Conservation (phyloP, 2,329 filamentous ascomycete genomes). For the Purpureocillium takamizusanense region DNA sequence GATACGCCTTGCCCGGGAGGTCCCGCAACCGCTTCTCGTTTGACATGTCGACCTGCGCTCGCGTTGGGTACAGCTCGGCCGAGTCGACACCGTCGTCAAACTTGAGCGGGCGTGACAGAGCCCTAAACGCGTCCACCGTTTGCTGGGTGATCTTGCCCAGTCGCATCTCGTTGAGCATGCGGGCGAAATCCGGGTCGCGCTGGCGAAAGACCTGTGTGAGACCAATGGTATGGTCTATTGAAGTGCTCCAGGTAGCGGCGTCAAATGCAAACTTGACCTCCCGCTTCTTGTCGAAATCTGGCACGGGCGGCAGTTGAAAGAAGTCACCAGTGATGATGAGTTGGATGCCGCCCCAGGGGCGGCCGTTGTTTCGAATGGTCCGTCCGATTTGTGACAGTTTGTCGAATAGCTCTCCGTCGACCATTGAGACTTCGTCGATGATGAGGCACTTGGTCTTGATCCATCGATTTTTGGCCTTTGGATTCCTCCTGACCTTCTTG, state of each 20-base stretch:
- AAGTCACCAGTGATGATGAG: constrained; percentile 95
- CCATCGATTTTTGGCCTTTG: constrained; percentile 85
- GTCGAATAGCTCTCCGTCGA: constrained; percentile 93
- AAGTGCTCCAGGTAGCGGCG: constrained; percentile 82
- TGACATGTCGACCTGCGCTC: constrained; percentile 79
- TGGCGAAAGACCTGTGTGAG: constrained; percentile 95
- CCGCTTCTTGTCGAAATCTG: constrained; percentile 56
- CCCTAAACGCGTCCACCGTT: constrained; percentile 69
- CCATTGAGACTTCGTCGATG: constrained; percentile 97
- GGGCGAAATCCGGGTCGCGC: constrained; percentile 77
- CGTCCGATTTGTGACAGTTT: constrained; percentile 87
- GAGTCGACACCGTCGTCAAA: constrained; percentile 61
- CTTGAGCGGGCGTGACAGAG: constrained; percentile 59
- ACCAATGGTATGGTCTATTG: constrained; percentile 91
- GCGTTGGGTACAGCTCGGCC: constrained; percentile 89
- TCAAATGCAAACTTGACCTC: constrained; percentile 88
- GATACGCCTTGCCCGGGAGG: constrained; percentile 58
- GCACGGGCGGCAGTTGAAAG: constrained; percentile 92
- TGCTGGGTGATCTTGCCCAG: constrained; percentile 70
- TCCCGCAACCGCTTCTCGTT: constrained; percentile 67
- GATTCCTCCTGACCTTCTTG: constrained; percentile 83
- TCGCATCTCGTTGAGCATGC: constrained; percentile 97
- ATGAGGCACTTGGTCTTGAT: constrained; percentile 77
- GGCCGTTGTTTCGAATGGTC: constrained; percentile 77
- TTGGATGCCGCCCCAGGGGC: constrained; percentile 93